A percentile compares a stretch with the other conserved stretches of the same genome.
Conservation (phyloP, 352 stramenopile species). For the Pythium monospermum region DNA sequence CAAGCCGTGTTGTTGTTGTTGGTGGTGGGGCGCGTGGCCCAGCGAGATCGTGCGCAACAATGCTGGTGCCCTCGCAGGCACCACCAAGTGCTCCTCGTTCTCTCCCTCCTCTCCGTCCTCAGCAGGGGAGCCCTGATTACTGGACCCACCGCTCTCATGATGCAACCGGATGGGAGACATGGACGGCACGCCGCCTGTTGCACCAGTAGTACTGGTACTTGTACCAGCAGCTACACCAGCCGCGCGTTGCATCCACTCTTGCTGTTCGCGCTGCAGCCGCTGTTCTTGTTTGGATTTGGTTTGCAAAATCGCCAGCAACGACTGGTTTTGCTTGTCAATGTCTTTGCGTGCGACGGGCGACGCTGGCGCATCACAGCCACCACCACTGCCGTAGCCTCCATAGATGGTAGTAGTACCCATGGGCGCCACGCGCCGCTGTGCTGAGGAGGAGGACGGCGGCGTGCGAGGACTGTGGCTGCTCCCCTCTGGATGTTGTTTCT, state of each 20-base stretch:
- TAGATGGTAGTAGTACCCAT: no score
- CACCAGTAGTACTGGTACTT: no score
- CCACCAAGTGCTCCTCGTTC: slow-evolving; percentile 16
- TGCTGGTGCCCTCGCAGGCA: slow-evolving; percentile 26
- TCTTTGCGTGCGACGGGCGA: slow-evolving; percentile 62
- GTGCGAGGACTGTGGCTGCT: slow-evolving; percentile 10
- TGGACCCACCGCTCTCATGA: slow-evolving; percentile 16
- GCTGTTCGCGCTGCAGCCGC: slow-evolving; percentile 64
- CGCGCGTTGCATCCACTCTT: slow-evolving; percentile 65
- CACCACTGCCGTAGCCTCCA: slow-evolving; percentile 1
- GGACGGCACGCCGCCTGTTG: slow-evolving; percentile 12
- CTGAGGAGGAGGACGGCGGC: neutral
- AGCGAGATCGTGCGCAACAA: slow-evolving; percentile 45
- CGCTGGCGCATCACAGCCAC: slow-evolving; percentile 45
- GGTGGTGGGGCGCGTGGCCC: slow-evolving; percentile 24
- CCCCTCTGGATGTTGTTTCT: no score
- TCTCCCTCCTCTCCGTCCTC: neutral
- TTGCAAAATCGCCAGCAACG: slow-evolving; percentile 56
- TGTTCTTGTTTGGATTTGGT: slow-evolving; percentile 60
- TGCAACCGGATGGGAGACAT: slow-evolving; percentile 33
- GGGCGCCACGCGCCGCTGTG: no score
- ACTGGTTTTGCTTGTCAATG: slow-evolving; percentile 53
- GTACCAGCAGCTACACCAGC: no score
- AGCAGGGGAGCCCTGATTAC: no score
- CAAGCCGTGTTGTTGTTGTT: no score